Evolutionary conservation across 1,284 basidiomycete species (phyloP), one percentile per base, ranked within the genome.

Genomic region (Rhodotorula sp.): DNA sequence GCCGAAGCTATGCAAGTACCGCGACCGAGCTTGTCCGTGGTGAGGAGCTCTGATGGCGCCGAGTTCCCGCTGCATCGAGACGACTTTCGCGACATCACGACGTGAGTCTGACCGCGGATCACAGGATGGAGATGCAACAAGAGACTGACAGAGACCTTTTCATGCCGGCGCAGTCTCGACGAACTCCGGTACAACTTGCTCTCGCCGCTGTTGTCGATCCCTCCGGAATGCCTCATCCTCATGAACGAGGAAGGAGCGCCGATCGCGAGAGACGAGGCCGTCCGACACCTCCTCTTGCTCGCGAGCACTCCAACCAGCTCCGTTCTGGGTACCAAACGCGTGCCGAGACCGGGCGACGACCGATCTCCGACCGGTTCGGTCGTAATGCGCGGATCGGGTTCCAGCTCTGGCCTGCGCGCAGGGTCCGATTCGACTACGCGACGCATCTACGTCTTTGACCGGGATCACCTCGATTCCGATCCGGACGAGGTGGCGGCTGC

Each of bases 401-500:
- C 49, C 22, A n/a, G 53, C 53, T n/a, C 53, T 12, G 29, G 53
- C 26, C 14, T n/a, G 12, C 26, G 15, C 14, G 26, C 8, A 29
- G 29, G n/a, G 26, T n/a, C 53, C 15, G 15, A 20, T 29, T 8
- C 29, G 22, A 8, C 8, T 22, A 20, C 42, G 2, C 17, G 42
- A 8, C 49, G 66, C 33, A 57, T 76, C 45, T 76, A 70, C 53
- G 72, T 72, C 15, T 76, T 76, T 49, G 71, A 76, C 30, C 55
- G 73, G 6, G 73, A 75, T 12, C 71, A 75, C 48, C 60, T 76
- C n/a, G 75, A 76, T 37, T 71, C 69, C 1, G 73, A 76, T 44
- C 69, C 71, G 5, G 73, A 76, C 4, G 54, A 64, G 42, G 68
- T 76, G 4, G 71, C 72, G 29, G 26, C 18, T 4, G 59, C 30